A percentile compares a stretch with the other conserved stretches of the same genome.
Evolutionary conservation across 768 basidiomycete genomes (phyloP).

Genomic region (Tricholoma furcatifolium): DNA sequence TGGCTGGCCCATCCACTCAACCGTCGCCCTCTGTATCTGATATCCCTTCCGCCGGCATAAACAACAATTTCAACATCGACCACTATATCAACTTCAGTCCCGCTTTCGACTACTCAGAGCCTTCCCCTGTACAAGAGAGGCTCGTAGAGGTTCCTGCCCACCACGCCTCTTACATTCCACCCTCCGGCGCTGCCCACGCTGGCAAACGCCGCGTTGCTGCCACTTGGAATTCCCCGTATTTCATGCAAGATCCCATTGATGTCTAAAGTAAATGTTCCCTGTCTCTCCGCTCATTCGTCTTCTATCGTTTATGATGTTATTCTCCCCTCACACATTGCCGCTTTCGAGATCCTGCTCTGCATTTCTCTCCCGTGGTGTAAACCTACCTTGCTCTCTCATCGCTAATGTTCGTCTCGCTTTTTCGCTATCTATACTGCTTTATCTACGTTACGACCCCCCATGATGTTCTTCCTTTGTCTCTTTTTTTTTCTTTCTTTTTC

Average conservation of each 20-base stretch:
- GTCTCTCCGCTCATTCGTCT: too few species aligned
- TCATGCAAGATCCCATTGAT: slow-evolving; percentile 24
- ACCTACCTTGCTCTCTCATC: background rate
- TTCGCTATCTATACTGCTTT: slow-evolving; percentile 15
- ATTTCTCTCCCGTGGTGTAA: background rate
- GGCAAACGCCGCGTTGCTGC: slow-evolving; percentile 54
- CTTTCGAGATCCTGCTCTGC: background rate
- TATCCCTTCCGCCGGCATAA: background rate
- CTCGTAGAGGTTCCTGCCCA: slow-evolving; percentile 18
- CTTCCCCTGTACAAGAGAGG: slow-evolving; percentile 13
- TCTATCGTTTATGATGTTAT: too few species aligned
- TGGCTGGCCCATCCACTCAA: slow-evolving; percentile 12
- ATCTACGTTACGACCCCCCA: slow-evolving; percentile 11
- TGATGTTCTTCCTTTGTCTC: background rate
- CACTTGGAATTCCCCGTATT: slow-evolving; percentile 40
- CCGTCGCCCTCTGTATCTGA: slow-evolving; percentile 4
- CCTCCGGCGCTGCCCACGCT: slow-evolving; percentile 49
- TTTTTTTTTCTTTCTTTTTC: slow-evolving; percentile 1
- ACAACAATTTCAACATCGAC: slow-evolving; percentile 20
- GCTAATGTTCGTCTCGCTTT: slow-evolving; percentile 1
- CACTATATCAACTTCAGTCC: slow-evolving; percentile 33
- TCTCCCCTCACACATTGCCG: too few species aligned
- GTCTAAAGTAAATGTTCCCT: slow-evolving; percentile 15
- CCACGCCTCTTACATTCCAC: slow-evolving; percentile 44
- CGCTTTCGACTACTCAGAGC: slow-evolving; percentile 10